Conservation (phyloP, 2,329 filamentous ascomycete species). For the Chaetomium olivaceum region DNA sequence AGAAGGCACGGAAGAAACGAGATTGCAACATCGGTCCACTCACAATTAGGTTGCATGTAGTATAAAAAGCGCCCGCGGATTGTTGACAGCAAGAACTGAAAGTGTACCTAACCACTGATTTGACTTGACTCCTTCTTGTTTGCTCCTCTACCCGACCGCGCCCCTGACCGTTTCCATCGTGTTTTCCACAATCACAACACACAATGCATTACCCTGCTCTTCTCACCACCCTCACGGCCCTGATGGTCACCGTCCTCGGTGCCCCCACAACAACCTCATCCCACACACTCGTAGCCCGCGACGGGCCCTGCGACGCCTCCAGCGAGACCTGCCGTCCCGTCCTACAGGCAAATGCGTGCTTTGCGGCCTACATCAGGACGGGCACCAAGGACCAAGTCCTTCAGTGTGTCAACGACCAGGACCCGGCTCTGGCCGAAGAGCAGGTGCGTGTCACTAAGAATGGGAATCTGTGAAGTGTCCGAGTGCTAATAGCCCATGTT, state of each 20-base stretch:
- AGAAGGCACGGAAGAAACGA: slow-evolving; percentile 4
- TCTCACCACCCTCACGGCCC: neutral
- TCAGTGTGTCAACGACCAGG: slow-evolving; percentile 16
- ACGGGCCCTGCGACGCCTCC: slow-evolving; percentile 21
- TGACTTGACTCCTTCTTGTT: neutral
- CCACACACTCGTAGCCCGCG: neutral
- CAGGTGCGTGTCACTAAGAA: slow-evolving; percentile 10
- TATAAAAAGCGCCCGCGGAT: neutral
- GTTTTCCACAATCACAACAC: neutral
- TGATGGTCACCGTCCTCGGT: neutral
- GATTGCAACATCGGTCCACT: neutral
- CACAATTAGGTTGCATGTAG: neutral
- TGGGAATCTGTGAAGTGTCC: no score
- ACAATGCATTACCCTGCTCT: neutral
- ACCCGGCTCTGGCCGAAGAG: slow-evolving; percentile 13
- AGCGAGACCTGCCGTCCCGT: slow-evolving; percentile 21
- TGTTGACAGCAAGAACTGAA: neutral
- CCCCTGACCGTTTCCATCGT: neutral
- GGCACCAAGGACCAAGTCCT: slow-evolving; percentile 8
- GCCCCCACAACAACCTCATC: neutral
- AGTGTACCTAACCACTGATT: neutral
- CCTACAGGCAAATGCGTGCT: slow-evolving; percentile 20
- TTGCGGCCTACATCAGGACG: slow-evolving; percentile 14
- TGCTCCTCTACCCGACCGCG: neutral
- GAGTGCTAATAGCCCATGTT: neutral